Base-by-base conservation (phyloP, 2,329 filamentous ascomycete species). In the Colletotrichum camelliae region DNA sequence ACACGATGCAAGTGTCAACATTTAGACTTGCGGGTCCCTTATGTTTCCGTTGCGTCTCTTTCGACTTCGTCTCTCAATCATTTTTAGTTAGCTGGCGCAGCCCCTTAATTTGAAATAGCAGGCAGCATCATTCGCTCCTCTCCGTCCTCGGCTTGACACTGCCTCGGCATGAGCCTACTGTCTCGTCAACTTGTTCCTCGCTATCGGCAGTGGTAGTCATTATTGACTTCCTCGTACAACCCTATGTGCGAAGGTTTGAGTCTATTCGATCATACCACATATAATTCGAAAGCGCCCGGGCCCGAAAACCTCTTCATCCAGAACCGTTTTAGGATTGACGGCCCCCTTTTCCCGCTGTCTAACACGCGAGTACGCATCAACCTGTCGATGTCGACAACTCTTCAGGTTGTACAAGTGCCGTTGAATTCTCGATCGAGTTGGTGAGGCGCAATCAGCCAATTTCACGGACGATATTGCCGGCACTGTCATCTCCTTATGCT, bases 1-100 rank as follows among this genome's bases (percentile, higher is more conserved):
- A 27, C 15, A 66, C 68, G 18, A 65, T 52, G 57, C 43, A 35
- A 39, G 33, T 69, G 65, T 43, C 65, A 73, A 75, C 70, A 73
- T 65, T 69, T 65, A 64, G 74, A 69, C 70, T 69, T 64, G 64
- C 43, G 64, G 16, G 37, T 60, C 57, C 70, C 65, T 65, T 37
- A 27, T 52, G 57, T 57, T 37, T 58, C 27, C 35, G 21, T 52
- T 27, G 37, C 35, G 37, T 13, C 21, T 67, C 62, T 52, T 29
- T 67, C 65, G 29, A 27, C 29, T 27, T 35, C 43, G 43, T 52
- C n/a, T 52, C n/a, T 52, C 43, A 7, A 4, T 52, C n/a, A 13
- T 21, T n/a, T 21, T 52, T 52, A 21, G n/a, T 52, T 52, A 52
- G 43, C 43, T 52, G 43, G 21, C 43, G n/a, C 43, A 21, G n/a